Base-by-base conservation (phyloP, 2,329 filamentous ascomycete species). In the Paraphoma chrysanthemicola region DNA sequence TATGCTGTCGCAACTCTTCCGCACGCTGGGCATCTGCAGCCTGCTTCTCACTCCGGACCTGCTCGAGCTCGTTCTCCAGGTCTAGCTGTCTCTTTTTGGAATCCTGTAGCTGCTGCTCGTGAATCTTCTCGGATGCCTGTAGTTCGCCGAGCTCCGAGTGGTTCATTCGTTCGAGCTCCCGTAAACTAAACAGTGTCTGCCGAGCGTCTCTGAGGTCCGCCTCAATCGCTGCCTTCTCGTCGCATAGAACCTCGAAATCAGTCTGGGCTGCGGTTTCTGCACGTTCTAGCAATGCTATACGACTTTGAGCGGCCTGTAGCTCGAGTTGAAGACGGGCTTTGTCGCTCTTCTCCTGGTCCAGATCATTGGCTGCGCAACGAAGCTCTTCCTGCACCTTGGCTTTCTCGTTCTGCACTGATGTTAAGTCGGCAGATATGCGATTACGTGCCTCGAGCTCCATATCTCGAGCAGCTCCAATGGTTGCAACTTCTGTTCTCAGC, bases 91-190 rank as follows among this genome's bases (percentile, higher is more conserved):
- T 64, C 29, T 57, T 44, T 49, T 72, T 61, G 8, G 69, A 72
- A 3, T 33, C 28, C 9, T 63, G 56, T 3, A 75, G 54, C 39
- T 68, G 64, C 7, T 62, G 46, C 30, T 71, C 47, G 4, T 72
- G 49, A 2, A 65, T 58, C 6, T 30, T 43, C 43, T 63, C 64
- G 2, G 67, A 66, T 41, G 56, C 54, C 44, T 71, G 64, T 33
- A 73, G 51, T 3, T 57, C 53, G 9, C 50, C 51, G n/a, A 77
- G 66, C 48, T 70, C 66, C 14, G 51, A 54, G 5, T 66, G 62
- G 33, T 55, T 68, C 28, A 51, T 52, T 10, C 68, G 56, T 30
- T 74, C 30, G 6, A 69, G 61, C 33, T 63, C 54, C 14, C 64
- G 61, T 2, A 76, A 50, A 16, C 54, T 60, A 3, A 57, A 63